Evolutionary conservation across 1,284 basidiomycete species (phyloP), one percentile per base, ranked within the genome.

Genomic region (Sporisorium iseilematis-ciliati): DNA sequence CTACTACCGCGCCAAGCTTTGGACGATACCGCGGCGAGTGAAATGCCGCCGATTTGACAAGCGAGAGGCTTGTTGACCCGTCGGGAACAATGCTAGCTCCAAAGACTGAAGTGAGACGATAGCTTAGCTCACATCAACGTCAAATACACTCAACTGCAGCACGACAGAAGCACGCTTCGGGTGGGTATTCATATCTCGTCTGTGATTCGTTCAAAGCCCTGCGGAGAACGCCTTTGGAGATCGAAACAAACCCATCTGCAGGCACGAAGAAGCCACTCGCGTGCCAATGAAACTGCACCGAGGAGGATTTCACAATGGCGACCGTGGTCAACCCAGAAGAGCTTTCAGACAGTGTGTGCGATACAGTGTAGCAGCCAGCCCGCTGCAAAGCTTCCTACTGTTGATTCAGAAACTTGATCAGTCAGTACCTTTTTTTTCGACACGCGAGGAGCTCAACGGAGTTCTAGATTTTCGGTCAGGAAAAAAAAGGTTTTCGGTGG

Each of bases 391-490:
- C 35, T 38, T 38, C 12, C 12, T 38, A 14, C 3, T 38, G 14
- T 35, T 38, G 35, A 12, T 38, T 38, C 14, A 14, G 14, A 38
- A 38, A 4, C 16, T 38, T 38, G n/a, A n/a, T n/a, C 35, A 16
- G 35, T 38, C 12, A 3, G 35, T 38, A 38, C 35, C 35, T 38
- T 38, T 38, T 38, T 38, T 38, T 38, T 38, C 16, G 35, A 38
- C 35, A 38, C 35, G 51, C 63, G 63, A 55, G 23, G 33, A 18
- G 26, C 29, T 45, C 41, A 31, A 18, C 46, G 29, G 46, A 58
- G 55, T 38, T 58, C 59, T 62, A 58, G 65, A 68, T 62, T 62
- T 62, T 48, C 26, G 18, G 48, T 18, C 16, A 50, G 8, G 33
- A 50, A 50, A 33, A 16, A 51, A 51, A 33, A 8, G 10, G 18